phyloP scores from a whole-genome alignment of 345 rosid genomes.

The Excoecaria agallocha region DNA sequence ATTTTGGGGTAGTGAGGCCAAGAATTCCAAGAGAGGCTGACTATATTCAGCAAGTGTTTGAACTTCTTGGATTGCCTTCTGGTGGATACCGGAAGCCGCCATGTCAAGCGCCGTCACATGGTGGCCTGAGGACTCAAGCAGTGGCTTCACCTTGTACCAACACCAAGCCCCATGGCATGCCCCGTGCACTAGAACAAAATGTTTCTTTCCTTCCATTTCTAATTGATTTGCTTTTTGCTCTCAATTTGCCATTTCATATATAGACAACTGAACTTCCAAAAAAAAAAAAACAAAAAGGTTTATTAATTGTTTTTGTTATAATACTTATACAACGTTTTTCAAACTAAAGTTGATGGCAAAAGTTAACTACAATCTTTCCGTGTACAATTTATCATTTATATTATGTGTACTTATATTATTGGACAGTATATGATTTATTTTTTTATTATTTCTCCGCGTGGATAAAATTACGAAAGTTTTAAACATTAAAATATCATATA shows the following conservation, averaged over 20 bases:
- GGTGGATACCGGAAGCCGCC: conserved; percentile 37
- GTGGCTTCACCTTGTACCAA: conserved; percentile 41
- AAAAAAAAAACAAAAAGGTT: too few species aligned
- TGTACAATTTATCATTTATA: too few species aligned
- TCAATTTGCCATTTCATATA: background rate
- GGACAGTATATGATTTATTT: too few species aligned
- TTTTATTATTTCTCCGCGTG: too few species aligned
- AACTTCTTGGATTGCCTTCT: conserved; percentile 22
- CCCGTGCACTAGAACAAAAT: conserved; percentile 47
- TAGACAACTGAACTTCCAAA: too few species aligned
- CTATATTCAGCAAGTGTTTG: conserved; percentile 19
- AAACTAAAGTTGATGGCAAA: too few species aligned
- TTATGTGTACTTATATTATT: too few species aligned
- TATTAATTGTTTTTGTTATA: too few species aligned
- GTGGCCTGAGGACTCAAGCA: conserved; percentile 36
- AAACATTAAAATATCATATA: too few species aligned
- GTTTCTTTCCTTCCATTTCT: conserved; percentile 3
- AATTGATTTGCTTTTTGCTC: background rate
- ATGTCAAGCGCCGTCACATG: conserved; percentile 38
- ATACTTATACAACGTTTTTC: too few species aligned
- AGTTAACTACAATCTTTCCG: too few species aligned
- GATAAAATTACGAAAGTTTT: too few species aligned
- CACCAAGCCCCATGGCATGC: conserved; percentile 47
- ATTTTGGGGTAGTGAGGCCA: conserved; percentile 13
- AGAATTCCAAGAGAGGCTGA: conserved; percentile 21